A percentile compares a stretch with the other conserved stretches of the same genome.
phyloP scores from a whole-genome alignment of 2,329 filamentous ascomycete species.

The Hypoxylon sp. region DNA sequence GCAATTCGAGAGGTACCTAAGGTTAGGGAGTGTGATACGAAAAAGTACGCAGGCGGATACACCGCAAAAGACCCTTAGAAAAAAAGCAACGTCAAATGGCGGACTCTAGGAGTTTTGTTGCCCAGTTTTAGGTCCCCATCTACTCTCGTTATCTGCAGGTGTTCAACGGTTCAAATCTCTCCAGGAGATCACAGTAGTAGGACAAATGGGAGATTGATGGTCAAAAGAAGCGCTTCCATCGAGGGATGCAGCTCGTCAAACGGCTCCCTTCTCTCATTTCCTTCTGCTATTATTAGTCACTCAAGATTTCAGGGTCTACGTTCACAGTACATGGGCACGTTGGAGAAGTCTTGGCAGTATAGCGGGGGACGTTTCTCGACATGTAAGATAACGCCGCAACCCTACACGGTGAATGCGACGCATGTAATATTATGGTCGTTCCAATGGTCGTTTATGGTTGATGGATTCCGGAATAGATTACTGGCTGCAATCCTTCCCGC shows the following conservation, averaged over 20 bases:
- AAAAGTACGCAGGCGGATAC: neutral
- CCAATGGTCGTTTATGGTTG: neutral
- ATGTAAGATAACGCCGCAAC: conserved; percentile 14
- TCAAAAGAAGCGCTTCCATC: neutral
- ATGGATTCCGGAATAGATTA: conserved; percentile 7
- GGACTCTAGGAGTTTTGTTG: neutral
- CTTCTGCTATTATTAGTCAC: conserved; percentile 8
- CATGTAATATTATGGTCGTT: conserved; percentile 12
- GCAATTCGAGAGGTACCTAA: neutral
- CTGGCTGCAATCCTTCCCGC: conserved; percentile 1
- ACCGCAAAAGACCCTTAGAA: neutral
- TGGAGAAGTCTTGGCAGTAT: conserved; percentile 1
- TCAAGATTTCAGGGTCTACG: conserved; percentile 2
- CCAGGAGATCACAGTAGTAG: neutral
- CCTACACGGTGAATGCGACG: conserved; percentile 7
- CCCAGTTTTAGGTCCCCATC: conserved; percentile 8
- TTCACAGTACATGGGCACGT: conserved; percentile 13
- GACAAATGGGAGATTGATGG: neutral
- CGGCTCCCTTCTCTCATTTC: neutral
- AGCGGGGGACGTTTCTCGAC: conserved; percentile 11
- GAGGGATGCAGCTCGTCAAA: neutral
- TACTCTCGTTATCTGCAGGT: conserved; percentile 1
- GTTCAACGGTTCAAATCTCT: neutral
- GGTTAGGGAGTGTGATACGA: neutral
- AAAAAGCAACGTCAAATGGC: neutral